phyloP scores from a whole-genome alignment of 192 early-diverging fungal genomes.

The Backusella westeae region DNA sequence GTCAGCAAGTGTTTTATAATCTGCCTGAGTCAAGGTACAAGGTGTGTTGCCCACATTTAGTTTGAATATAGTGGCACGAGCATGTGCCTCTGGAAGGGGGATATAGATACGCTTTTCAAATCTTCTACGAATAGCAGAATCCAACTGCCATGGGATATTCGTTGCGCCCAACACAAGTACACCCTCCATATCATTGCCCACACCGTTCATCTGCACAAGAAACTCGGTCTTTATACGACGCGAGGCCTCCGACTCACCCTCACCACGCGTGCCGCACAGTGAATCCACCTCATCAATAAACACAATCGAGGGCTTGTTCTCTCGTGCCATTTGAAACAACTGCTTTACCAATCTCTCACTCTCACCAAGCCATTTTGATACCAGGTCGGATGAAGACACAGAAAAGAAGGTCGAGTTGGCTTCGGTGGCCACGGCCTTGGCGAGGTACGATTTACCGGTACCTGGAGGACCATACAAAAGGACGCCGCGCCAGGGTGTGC shows the following conservation, averaged over 20 bases:
- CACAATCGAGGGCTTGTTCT: slow-evolving; percentile 93
- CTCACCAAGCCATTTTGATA: slow-evolving; percentile 99
- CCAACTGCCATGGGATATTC: slow-evolving; percentile 97
- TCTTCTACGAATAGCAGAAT: slow-evolving; percentile 87
- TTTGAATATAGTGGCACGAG: slow-evolving; percentile 88
- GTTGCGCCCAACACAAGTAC: slow-evolving; percentile 95
- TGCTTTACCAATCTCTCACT: slow-evolving; percentile 94
- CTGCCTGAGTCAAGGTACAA: slow-evolving; percentile 67
- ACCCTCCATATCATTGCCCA: slow-evolving; percentile 93
- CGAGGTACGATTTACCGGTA: slow-evolving; percentile 96
- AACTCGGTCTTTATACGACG: slow-evolving; percentile 98
- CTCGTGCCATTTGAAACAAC: slow-evolving; percentile 90
- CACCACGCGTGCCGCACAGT: slow-evolving; percentile 90
- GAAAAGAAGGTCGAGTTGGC: slow-evolving; percentile 96
- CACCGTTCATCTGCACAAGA: slow-evolving; percentile 98
- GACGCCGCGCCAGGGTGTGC: slow-evolving; percentile 96
- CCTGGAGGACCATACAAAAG: slow-evolving; percentile 96
- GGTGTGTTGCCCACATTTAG: slow-evolving; percentile 93
- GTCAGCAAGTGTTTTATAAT: slow-evolving; percentile 76
- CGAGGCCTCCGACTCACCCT: slow-evolving; percentile 95
- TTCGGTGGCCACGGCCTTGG: slow-evolving; percentile 98
- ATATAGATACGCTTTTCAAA: slow-evolving; percentile 99
- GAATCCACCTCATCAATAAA: slow-evolving; percentile 99
- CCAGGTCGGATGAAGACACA: slow-evolving; percentile 95
- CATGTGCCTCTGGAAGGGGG: slow-evolving; percentile 87